These are phyloP conservation scores for Tylopilus intermedius DNA, from an alignment of 768 basidiomycete genomes.

Conservation along the genomic window DNA sequence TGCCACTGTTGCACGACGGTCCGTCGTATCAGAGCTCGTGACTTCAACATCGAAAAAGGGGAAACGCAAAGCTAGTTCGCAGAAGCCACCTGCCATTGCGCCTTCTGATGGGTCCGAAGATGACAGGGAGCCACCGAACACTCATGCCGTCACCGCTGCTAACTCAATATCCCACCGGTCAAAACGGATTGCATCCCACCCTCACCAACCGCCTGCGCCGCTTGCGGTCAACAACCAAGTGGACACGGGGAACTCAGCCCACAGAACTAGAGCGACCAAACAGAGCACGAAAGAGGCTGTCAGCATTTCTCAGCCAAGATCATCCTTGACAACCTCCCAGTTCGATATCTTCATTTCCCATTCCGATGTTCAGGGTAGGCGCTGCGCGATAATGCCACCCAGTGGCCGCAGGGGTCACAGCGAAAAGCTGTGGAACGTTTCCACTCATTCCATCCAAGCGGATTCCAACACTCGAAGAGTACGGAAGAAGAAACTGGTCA, in stretches of 20 bases:
- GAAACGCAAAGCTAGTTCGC: conserved; percentile 22
- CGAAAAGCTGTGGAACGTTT: not conserved
- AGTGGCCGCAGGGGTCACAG: not conserved
- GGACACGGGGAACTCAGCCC: not conserved
- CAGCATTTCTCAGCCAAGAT: not conserved
- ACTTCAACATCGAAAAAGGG: not conserved
- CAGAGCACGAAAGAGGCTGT: not conserved
- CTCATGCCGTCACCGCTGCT: not conserved
- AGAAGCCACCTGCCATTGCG: conserved; percentile 15
- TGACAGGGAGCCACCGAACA: conserved; percentile 8
- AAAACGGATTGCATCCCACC: conserved; percentile 11
- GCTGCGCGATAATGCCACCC: not conserved
- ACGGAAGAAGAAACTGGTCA: not conserved
- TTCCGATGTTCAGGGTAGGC: not conserved
- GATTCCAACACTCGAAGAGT: not conserved
- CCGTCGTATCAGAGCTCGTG: not conserved
- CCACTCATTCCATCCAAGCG: not conserved
- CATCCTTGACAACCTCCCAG: not conserved
- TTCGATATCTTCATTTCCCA: not conserved
- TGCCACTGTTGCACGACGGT: not conserved
- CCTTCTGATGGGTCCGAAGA: conserved; percentile 22
- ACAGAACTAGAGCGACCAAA: not conserved
- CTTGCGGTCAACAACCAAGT: not conserved
- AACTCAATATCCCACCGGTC: conserved; percentile 5
- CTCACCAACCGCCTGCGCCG: not conserved